Evolutionary conservation across 345 rosid species (phyloP).

Genomic region (Lepidium didymum): DNA sequence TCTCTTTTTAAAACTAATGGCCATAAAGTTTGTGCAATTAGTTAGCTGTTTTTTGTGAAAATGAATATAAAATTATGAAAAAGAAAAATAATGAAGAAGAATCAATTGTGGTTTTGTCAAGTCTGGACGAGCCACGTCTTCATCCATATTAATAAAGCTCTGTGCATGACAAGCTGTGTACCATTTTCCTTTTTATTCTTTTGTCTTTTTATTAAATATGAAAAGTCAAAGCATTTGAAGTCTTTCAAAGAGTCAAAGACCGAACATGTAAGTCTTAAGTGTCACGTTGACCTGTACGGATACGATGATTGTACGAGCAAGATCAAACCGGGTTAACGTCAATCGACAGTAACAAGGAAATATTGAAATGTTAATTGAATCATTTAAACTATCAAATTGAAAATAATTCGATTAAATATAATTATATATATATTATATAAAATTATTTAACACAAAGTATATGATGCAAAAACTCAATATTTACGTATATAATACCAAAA

Average conservation of each 20-base stretch:
- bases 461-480: background rate
- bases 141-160: slow-evolving; percentile 14
- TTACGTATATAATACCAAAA: slow-evolving; percentile 1
- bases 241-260: slow-evolving; percentile 4
- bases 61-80: background rate
- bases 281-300: background rate
- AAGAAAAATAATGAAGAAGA: background rate
- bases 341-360: too few relatives aligned
- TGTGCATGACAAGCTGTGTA: slow-evolving; percentile 30
- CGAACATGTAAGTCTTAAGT: background rate
- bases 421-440: too few relatives aligned
- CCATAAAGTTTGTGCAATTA: slow-evolving; percentile 17
- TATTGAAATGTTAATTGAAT: too few relatives aligned
- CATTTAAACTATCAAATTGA: too few relatives aligned
- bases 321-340: background rate
- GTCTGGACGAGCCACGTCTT: slow-evolving; percentile 20
- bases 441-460: too few relatives aligned
- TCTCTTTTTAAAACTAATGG: slow-evolving; percentile 5
- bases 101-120: slow-evolving; percentile 14
- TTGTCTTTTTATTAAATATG: slow-evolving; percentile 1
- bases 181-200: slow-evolving; percentile 19
- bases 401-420: too few relatives aligned
- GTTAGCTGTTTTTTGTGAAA: slow-evolving; percentile 1
- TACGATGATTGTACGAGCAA: background rate
- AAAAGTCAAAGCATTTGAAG: slow-evolving; percentile 8